Base-by-base conservation (phyloP, 2,329 filamentous ascomycete species). In the Pseudopyricularia cyperi region DNA sequence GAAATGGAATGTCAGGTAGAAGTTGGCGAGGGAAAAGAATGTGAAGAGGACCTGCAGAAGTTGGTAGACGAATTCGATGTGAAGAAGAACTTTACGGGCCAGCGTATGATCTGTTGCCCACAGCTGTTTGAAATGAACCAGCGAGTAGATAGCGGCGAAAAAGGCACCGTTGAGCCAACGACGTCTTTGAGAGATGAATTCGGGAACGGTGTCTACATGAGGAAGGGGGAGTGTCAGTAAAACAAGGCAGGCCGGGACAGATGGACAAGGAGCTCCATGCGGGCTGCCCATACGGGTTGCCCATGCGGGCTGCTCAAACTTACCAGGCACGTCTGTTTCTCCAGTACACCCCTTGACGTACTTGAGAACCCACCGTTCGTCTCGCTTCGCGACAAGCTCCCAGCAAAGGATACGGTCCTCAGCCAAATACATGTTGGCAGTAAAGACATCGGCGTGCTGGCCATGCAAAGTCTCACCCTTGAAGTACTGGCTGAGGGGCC, bases 1-100 rank as follows among this genome's bases (percentile, higher is more conserved):
- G 72, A 98, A 98, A 77, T 90, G 98, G 71, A 98, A 98, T 53
- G 90, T 95, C 51, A 98, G 82, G 67, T 97, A 98, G 75, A 97
- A 98, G 73, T 98, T 98, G 67, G 91, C 90, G 39, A 98, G 81
- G 11, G 91, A 95, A 73, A 98, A 97, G 73, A 89, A 98, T 46
- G 93, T 98, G 72, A 98, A 98, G 55, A 95, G 68, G 14, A 98
- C 80, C 63, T 89, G 87, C 59, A 97, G 77, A 65, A 95, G 85
- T 66, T 98, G 93, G 68, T 98, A 98, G 59, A 95, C 67, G 64
- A 96, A 96, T 66, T 98, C 93, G 60, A 97, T 81, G 67, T 96
- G 90, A 51, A 98, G 79, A 33, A 98, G 77, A 24, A 95, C 76
- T 69, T 98, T 98, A 59, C 93, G 86, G 35, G 82, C 77, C 22